Conservation (phyloP, 2,329 filamentous ascomycete genomes). For the Ceratocystis huliohia region DNA sequence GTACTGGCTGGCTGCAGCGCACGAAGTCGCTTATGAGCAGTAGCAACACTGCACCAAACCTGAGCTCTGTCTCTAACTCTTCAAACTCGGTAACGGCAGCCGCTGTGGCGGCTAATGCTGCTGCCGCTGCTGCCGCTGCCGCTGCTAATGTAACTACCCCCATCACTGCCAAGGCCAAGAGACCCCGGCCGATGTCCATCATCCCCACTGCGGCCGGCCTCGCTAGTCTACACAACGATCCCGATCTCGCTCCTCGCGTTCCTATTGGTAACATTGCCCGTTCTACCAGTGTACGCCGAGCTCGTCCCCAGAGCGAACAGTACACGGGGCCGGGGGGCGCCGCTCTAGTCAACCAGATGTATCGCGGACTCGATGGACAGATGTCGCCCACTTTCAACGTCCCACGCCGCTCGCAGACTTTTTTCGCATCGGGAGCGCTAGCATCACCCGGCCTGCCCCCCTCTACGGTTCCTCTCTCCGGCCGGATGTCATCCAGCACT, state of each 20-base stretch:
- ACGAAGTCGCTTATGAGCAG: conserved; percentile 37
- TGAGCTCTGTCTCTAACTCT: conserved; percentile 32
- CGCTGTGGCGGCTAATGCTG: conserved; percentile 8
- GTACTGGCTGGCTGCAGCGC: conserved; percentile 44
- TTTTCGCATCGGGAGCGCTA: conserved; percentile 44
- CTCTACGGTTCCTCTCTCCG: conserved; percentile 32
- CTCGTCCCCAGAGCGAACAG: conserved; percentile 51
- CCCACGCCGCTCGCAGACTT: conserved; percentile 49
- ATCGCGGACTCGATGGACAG: conserved; percentile 56
- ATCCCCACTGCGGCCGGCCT: conserved; percentile 33
- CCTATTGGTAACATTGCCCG: conserved; percentile 50
- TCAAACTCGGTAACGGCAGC: conserved; percentile 28
- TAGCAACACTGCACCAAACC: conserved; percentile 35
- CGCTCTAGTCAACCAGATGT: conserved; percentile 73
- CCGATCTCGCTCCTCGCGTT: conserved; percentile 62
- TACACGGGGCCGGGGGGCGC: conserved; percentile 42
- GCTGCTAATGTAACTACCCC: conserved; percentile 22
- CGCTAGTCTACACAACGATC: conserved; percentile 45
- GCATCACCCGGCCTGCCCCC: conserved; percentile 26
- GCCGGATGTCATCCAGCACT: conserved; percentile 37
- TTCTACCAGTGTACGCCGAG: conserved; percentile 41
- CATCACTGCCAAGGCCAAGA: conserved; percentile 31
- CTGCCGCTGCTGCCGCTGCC: conserved; percentile 15
- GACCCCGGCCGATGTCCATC: conserved; percentile 44
- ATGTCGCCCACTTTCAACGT: conserved; percentile 47